Evolutionary conservation across 331 rosid species (phyloP).

Genomic region (Acacia pycnantha): DNA sequence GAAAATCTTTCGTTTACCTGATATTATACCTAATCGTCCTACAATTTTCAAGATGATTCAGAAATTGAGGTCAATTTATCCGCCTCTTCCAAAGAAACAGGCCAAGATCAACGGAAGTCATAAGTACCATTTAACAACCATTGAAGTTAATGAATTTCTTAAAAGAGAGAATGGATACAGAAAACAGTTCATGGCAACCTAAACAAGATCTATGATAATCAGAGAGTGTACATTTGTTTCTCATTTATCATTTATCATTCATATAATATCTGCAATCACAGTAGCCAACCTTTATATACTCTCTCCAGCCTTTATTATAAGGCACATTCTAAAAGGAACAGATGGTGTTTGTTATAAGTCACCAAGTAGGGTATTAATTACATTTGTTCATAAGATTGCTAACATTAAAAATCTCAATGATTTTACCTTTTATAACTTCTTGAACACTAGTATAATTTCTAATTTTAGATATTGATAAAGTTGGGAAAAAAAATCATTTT

Average conservation of each 20-base stretch:
- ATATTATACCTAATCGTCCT: background rate
- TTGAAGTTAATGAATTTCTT: background rate
- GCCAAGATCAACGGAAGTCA: background rate
- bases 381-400: too few relatives aligned
- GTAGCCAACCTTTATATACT: background rate
- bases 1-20: background rate
- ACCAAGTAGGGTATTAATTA: too few relatives aligned
- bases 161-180: background rate
- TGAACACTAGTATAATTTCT: too few relatives aligned
- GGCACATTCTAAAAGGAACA: too few relatives aligned
- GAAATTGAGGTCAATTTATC: background rate
- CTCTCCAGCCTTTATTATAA: too few relatives aligned
- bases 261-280: background rate
- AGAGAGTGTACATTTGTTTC: background rate
- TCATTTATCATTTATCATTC: background rate
- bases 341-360: too few relatives aligned
- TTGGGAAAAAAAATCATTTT: too few relatives aligned
- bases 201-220: background rate
- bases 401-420: too few relatives aligned
- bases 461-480: too few relatives aligned
- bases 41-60: background rate
- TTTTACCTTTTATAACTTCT: too few relatives aligned
- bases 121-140: background rate
- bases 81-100: background rate
- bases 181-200: background rate